Evolutionary conservation across 768 basidiomycete genomes (phyloP), one percentile per base, ranked within the genome.

Genomic region (Lactarius sp.): DNA sequence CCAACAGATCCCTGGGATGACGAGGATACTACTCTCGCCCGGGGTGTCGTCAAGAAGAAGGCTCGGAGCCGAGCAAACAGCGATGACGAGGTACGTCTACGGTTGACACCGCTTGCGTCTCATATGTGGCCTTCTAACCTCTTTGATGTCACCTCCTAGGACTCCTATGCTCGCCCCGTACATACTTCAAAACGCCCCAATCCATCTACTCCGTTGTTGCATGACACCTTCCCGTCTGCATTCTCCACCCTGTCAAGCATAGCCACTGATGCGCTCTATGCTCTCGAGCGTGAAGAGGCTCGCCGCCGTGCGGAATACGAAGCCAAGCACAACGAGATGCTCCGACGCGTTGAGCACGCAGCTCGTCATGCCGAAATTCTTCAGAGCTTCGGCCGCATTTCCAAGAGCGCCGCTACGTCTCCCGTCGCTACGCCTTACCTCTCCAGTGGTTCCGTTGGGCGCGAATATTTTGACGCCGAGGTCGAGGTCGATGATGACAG

Each of bases 221-320:
- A 71, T 36, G 72, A 75, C 51, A 59, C 67, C 60, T 65, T 69
- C 61, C 60, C 69, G 39, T 70, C 71, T 56, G 69, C 70, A 56
- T 69, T 90, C 69, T 82, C 83, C n/a, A 80, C 87, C 1, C 74
- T 91, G 20, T 87, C 88, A 51, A 87, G 77, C 36, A 77, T 89
- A 20, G 94, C 94, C 3, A 88, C 95, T 76, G 92, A 92, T 62
- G 92, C 97, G 71, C 81, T 98, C 8, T 88, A 90, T 70, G 86
- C 87, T 68, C 85, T 98, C 36, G 95, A 98, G 72, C 86, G 86
- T 44, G 82, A 87, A 64, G 95, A 97, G 73, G 79, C 79, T 4
- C 80, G 84, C 59, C 78, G 86, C 31, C 78, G 86, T 49, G 86
- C 85, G 6, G 85, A 87, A 70, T 85, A 81, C 69, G 83, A 85